A percentile compares a stretch with the other conserved stretches of the same genome.
These are phyloP conservation scores for Metarhizium robertsii DNA, from an alignment of 2,329 filamentous ascomycete species.

Conservation along the genomic window DNA sequence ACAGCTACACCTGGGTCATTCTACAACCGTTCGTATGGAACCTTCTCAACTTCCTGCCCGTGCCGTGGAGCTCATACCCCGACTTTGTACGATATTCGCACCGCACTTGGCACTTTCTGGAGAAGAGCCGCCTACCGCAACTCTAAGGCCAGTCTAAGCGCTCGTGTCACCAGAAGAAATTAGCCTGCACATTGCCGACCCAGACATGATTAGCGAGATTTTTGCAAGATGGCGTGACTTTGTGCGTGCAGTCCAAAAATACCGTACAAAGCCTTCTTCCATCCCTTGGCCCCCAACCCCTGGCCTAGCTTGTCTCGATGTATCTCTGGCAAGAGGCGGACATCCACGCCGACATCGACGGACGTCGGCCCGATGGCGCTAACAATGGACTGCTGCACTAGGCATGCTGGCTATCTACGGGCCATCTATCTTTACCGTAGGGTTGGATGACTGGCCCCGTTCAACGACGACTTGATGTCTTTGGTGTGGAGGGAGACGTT, in stretches of 20 bases:
- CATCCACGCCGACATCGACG: too few species aligned
- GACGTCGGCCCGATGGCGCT: too few species aligned
- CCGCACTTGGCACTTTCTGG: not conserved
- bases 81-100: not conserved
- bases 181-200: not conserved
- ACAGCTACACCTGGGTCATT: slow-evolving; percentile 16
- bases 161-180: not conserved
- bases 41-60: not conserved
- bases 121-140: not conserved
- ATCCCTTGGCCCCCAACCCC: too few species aligned
- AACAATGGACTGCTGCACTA: too few species aligned
- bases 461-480: not conserved
- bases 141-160: not conserved
- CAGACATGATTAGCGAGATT: slow-evolving; percentile 1
- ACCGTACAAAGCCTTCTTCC: not conserved
- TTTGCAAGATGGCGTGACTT: slow-evolving; percentile 2
- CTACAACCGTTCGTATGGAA: not conserved
- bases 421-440: not conserved
- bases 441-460: slow-evolving; percentile 3
- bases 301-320: too few species aligned
- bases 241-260: slow-evolving; percentile 2
- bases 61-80: not conserved
- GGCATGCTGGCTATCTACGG: slow-evolving; percentile 3
- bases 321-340: too few species aligned
- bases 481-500: not conserved